phyloP scores from a whole-genome alignment of 495 filamentous ascomycete genomes.

The Xanthoparmelia taractica region DNA sequence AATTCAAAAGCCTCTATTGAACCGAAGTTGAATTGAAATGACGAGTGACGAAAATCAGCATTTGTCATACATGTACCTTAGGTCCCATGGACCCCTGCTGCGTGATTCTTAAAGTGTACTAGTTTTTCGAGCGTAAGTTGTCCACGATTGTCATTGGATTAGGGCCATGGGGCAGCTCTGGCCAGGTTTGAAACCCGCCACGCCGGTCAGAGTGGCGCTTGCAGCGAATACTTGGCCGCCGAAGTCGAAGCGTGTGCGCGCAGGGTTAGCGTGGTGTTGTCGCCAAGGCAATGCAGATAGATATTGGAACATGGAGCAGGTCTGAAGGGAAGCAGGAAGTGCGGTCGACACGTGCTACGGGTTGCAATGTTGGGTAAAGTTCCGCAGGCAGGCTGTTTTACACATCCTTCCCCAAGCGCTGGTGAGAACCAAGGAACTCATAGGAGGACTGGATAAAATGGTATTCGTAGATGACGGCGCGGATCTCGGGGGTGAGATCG shows the following conservation, averaged over 20 bases:
- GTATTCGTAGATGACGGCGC: too few relatives aligned
- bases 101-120: background rate
- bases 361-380: too few relatives aligned
- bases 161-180: background rate
- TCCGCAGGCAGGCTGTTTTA: too few relatives aligned
- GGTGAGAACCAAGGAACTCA: too few relatives aligned
- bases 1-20: too few relatives aligned
- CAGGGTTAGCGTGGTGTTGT: background rate
- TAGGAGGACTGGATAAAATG: too few relatives aligned
- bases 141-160: background rate
- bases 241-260: background rate
- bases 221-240: background rate
- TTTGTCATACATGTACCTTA: constrained; percentile 3
- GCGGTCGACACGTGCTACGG: too few relatives aligned
- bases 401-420: too few relatives aligned
- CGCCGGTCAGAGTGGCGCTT: background rate
- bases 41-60: constrained; percentile 1
- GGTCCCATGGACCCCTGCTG: background rate
- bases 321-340: too few relatives aligned
- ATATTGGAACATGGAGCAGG: too few relatives aligned
- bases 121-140: background rate
- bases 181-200: background rate
- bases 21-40: too few relatives aligned
- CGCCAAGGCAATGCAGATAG: background rate
- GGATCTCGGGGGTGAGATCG: too few relatives aligned